These are phyloP conservation scores for Picea abies DNA, from an alignment of 83 land plant species.

Conservation along the genomic window DNA sequence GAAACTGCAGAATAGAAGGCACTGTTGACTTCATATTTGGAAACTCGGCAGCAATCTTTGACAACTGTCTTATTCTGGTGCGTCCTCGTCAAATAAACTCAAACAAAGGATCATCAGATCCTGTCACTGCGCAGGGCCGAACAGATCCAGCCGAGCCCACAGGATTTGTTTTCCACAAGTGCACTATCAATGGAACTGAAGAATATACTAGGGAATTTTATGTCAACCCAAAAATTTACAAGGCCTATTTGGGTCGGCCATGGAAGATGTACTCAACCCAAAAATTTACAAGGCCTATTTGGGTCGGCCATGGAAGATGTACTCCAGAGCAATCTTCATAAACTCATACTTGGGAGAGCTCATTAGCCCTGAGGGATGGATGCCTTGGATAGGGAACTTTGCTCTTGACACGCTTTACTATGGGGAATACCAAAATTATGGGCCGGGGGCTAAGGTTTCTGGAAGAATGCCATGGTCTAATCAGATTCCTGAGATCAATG, in stretches of 20 bases:
- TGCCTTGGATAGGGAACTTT: constrained; percentile 69
- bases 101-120: background rate
- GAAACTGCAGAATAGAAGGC: constrained; percentile 68
- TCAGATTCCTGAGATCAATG: constrained; percentile 22
- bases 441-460: constrained; percentile 34
- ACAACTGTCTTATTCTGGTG: constrained; percentile 55
- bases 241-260: constrained; percentile 40
- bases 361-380: constrained; percentile 61
- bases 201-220: constrained; percentile 21
- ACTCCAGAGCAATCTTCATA: constrained; percentile 58
- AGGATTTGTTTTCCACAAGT: constrained; percentile 67
- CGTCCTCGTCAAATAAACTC: constrained; percentile 37
- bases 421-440: constrained; percentile 57
- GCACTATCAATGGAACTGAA: constrained; percentile 36
- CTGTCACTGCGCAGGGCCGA: constrained; percentile 87
- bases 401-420: constrained; percentile 67
- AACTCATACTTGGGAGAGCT: constrained; percentile 32
- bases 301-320: constrained; percentile 78
- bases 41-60: constrained; percentile 74
- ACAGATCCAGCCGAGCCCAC: constrained; percentile 74
- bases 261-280: constrained; percentile 37
- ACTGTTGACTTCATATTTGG: constrained; percentile 93
- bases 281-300: constrained; percentile 45
- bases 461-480: constrained; percentile 47
- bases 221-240: constrained; percentile 14